Base-by-base conservation (phyloP, 352 stramenopile genomes). In the Globisporangium spiculum region DNA sequence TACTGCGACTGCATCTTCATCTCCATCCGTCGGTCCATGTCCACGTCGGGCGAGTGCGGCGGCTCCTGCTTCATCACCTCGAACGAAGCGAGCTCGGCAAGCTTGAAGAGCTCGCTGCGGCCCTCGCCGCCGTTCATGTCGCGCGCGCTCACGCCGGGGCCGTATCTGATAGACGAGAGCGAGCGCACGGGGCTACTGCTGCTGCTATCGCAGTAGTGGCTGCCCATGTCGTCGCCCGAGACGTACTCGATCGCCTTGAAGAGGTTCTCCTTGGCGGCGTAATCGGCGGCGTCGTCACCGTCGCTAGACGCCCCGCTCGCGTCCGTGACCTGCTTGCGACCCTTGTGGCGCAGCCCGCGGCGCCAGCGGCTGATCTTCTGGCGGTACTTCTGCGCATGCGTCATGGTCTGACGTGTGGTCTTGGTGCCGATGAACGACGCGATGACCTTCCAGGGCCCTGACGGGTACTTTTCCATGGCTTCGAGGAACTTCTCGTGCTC, bases 401-500 rank as follows among this genome's bases (percentile, higher is more conserved):
- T 92, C 86, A 92, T 92, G 59, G 98, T 98, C 78, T 99, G 97
- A 24, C 96, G 93, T 16, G 94, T 92, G 9, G 89, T 94, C 66
- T 93, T 92, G 44, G 87, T 87, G 60, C 86, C 83, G 63, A 96
- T 90, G 65, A 89, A 90, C 63, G 80, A 77, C 20, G 88, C 88
- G 70, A 96, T 95, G 60, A 88, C 78, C 68, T 92, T 92, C 88
- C 88, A 95, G 3, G 88, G 88, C 0, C 88, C 88, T 1, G 83
- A 79, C 18, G 88, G 88, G 75, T 93, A 96, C 72, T 90, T 92
- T 70, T 96, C 86, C 81, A 96, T 91, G 55, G 86, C 88, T 54
- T 92, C 77, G 24, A 96, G 75, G 65, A 96, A 96, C 56, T 89
- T 88, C 52, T 96, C 88, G 74, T 96, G 88, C 74, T 94, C 86